Base-by-base conservation (phyloP, 2,329 filamentous ascomycete species). In the Fusarium sororula region DNA sequence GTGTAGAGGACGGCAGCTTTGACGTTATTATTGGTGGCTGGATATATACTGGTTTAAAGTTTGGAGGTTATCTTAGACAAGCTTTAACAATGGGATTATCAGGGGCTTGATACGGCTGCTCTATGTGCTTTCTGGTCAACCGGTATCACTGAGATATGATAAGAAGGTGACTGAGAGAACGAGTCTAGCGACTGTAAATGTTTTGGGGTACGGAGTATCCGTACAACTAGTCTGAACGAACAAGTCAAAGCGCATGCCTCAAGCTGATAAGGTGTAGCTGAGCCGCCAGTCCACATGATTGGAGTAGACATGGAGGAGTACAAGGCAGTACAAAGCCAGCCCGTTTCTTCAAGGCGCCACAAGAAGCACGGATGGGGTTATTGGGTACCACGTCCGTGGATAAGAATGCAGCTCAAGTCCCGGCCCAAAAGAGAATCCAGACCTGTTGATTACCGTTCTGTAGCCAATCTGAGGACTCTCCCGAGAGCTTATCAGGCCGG, bases 401-500 rank as follows among this genome's bases (percentile, higher is more conserved):
- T 59, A 65, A 62, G 47, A 57, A 50, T 57, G 39, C 54, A 66
- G 26, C 50, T 50, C 60, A 60, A 63, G 41, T 63, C 54, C 66
- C 38, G 53, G 54, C 28, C 42, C 54, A 53, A 54, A 28, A 55
- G 42, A 28, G 45, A 56, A 62, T 53, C 62, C 35, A 64, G 62
- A 45, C 68, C 30, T 44, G 26, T 60, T 47, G 45, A 68, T 45
- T 54, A 60, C 53, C 35, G 32, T 41, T 41, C 42, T 41, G 48
- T 45, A 57, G 37, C 66, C 62, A 75, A 75, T 75, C 66, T 70
- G 26, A 57, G 59, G 39, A 38, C 72, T 55, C 32, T 58, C 55
- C 54, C 53, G 44, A 41, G 56, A 35, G 42, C 73, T 75, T 75
- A 75, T 75, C 73, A 73, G 45, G 54, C 57, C 47, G 42, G 47